phyloP scores from a whole-genome alignment of 1,139 yeast genomes.

The Suhomyces atakaporum region DNA sequence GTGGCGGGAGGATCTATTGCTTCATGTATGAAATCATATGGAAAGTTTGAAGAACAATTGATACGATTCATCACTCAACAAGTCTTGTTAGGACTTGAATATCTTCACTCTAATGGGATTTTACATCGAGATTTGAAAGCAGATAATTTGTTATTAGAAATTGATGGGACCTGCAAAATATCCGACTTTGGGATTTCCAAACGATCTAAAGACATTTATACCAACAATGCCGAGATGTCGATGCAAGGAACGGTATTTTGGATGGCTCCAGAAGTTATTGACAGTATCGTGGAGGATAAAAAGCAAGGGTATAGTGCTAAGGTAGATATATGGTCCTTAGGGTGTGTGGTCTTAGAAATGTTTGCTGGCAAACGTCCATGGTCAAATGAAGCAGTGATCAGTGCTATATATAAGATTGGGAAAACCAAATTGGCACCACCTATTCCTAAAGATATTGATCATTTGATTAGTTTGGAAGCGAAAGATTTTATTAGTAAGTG shows the following conservation, averaged over 20 bases:
- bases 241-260: slow-evolving; percentile 95
- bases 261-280: slow-evolving; percentile 99
- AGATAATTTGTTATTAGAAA: slow-evolving; percentile 83
- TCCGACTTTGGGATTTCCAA: slow-evolving; percentile 97
- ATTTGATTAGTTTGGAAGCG: slow-evolving; percentile 63
- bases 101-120: slow-evolving; percentile 83
- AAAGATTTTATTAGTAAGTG: slow-evolving; percentile 72
- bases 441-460: slow-evolving; percentile 81
- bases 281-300: slow-evolving; percentile 69
- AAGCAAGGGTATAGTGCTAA: slow-evolving; percentile 96
- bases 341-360: slow-evolving; percentile 97
- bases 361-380: slow-evolving; percentile 84
- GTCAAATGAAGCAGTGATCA: slow-evolving; percentile 77
- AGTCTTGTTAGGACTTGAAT: slow-evolving; percentile 79
- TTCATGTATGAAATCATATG: slow-evolving; percentile 77
- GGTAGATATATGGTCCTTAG: slow-evolving; percentile 89
- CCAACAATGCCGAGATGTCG: slow-evolving; percentile 92
- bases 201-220: slow-evolving; percentile 80
- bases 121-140: slow-evolving; percentile 96
- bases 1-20: slow-evolving; percentile 99
- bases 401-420: slow-evolving; percentile 76
- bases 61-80: slow-evolving; percentile 77
- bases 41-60: slow-evolving; percentile 78
- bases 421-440: slow-evolving; percentile 87
- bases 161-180: slow-evolving; percentile 93